phyloP scores from a whole-genome alignment of 2,329 filamentous ascomycete species.

The Chaetothyriales sp. region DNA sequence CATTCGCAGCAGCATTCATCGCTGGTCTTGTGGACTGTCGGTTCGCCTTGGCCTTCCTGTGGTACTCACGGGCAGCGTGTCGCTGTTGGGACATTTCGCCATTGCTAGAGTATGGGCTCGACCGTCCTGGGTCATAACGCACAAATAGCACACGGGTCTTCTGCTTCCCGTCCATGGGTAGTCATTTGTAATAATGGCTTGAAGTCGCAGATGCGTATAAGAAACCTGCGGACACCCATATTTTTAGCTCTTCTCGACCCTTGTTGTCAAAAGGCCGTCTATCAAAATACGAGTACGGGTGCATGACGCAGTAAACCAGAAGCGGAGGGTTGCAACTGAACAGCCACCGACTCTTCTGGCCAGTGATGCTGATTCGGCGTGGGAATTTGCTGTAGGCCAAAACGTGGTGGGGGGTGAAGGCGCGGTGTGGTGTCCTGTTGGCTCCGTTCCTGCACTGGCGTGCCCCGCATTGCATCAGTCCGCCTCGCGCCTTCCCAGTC shows the following conservation, averaged over 20 bases:
- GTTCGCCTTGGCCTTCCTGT: constrained; percentile 7
- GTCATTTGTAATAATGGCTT: not conserved
- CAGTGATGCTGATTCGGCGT: not conserved
- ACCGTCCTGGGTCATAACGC: constrained; percentile 3
- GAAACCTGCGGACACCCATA: not conserved
- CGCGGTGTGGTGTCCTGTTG: not conserved
- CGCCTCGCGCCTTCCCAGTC: not conserved
- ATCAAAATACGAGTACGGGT: not conserved
- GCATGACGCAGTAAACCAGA: not conserved
- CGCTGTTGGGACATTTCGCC: constrained; percentile 7
- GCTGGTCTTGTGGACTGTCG: constrained; percentile 1
- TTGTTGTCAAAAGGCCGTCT: not conserved
- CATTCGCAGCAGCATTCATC: not conserved
- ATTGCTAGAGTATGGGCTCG: not conserved
- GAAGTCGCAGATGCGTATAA: not conserved
- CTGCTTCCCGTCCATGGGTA: not conserved
- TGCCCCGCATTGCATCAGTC: not conserved
- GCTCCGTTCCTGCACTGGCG: not conserved
- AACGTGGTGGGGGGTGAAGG: too few species aligned
- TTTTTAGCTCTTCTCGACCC: not conserved
- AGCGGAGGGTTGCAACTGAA: not conserved
- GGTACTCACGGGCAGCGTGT: constrained; percentile 9
- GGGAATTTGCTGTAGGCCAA: too few species aligned
- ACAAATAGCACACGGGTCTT: constrained; percentile 8
- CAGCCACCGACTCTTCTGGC: not conserved